Base-by-base conservation (phyloP, 2,329 filamentous ascomycete species). In the Massarina eburnea region DNA sequence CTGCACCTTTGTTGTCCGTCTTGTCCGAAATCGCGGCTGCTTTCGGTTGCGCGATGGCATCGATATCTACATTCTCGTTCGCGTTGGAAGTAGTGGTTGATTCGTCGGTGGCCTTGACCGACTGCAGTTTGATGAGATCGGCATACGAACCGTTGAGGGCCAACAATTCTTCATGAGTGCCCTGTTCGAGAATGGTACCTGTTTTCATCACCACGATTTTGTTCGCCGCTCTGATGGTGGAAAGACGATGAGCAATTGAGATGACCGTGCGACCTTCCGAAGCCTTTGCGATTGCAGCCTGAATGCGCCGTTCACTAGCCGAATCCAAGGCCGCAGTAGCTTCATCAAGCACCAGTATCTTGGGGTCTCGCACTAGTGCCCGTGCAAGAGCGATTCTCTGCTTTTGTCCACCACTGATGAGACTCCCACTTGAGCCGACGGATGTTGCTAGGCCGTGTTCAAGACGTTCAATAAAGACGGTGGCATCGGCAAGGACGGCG, bases 301-400 rank as follows among this genome's bases (percentile, higher is more conserved):
- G 77, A 34, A 85, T 82, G 4, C 75, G 72, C 35, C 71, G 72
- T 57, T 85, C 82, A 37, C 76, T 81, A 2, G 74, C 73, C 12
- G 80, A 81, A 58, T 85, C 82, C 0, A 85, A 71, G 1, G 82
- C 76, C 1, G 80, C 76, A 1, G 82, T 85, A 2, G 82, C 81
- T 58, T 85, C 82, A 35, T 85, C 83, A 2, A 85, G 70, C 9
- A 85, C 72, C 3, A 85, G 69, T 8, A 85, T 77, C 39, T 72
- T 72, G 2, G 81, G 81, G 36, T 84, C 73, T 3, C 77, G 72
- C 22, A 85, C 76, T 12, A 85, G 66, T 4, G 69, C 69, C 15
- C 81, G 71, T 1, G 82, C 81, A 5, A 85, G 71, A 7, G 80
- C 80, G 42, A 85, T 72, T 4, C 82, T 73, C 57, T 85, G 82